Evolutionary conservation across 2,329 filamentous ascomycete genomes (phyloP), one percentile per base, ranked within the genome.

Genomic region (Cercospora citrullina): DNA sequence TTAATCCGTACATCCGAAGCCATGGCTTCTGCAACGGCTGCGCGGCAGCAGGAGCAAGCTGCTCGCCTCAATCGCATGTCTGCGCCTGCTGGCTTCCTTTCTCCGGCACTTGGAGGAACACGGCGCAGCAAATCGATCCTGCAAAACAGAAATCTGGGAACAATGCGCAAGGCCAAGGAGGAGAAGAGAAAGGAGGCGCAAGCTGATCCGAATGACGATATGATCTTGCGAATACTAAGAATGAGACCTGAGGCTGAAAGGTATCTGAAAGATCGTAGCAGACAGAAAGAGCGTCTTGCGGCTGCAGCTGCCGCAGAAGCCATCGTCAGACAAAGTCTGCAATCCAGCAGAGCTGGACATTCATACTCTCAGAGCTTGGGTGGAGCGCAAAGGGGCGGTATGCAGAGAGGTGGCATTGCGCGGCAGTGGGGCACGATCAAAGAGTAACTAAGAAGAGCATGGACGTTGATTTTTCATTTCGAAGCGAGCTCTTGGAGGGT

Each of bases 161-260:
- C 95, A 7, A 98, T 99, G 93, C 90, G 89, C 74, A 92, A 94
- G 77, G 93, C 92, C 48, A 98, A 98, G 80, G 93, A 97, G 79
- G 94, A 97, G 80, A 97, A 96, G 83, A 87, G 95, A 71, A 93
- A 94, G 74, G 94, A 98, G 78, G 93, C 93, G 1, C 95, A 99
- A 78, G 94, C 95, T 1, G 95, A 98, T 78, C 94, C 95, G 1
- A 97, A 91, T 78, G 95, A 99, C 79, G 95, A 99, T 78, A 98
- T 98, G 91, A 98, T 99, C 72, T 80, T 99, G 75, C 87, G 95
- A 21, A 99, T 99, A 72, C 81, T 99, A 72, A 87, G 95, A 62
- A 99, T 99, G 95, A 86, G 95, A 58, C 93, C 93, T 2, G 95
- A 98, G 81, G 95, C 95, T 3, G 87, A 89, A 60, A 83, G 87